Evolutionary conservation across 1,139 yeast species (phyloP).

Genomic region (Ogataea hybrid): DNA sequence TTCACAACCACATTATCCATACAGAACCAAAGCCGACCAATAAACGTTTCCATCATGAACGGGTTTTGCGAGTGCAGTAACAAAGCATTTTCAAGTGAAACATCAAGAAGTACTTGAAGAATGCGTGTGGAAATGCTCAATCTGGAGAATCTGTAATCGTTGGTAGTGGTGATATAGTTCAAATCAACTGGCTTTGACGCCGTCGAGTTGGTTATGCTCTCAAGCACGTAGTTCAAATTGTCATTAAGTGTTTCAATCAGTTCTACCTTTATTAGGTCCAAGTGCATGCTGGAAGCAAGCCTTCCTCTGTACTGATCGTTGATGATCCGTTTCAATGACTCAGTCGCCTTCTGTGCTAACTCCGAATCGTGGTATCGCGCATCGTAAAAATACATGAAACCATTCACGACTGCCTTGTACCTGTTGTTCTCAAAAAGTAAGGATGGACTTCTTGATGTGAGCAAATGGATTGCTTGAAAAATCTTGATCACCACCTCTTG

Average conservation of each 20-base stretch:
- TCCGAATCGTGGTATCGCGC: constrained; percentile 21
- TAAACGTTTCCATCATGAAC: constrained; percentile 24
- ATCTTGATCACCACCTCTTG: constrained; percentile 26
- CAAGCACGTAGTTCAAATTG: constrained; percentile 15
- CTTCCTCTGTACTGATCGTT: constrained; percentile 20
- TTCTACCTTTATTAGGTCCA: constrained; percentile 17
- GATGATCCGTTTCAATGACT: constrained; percentile 19
- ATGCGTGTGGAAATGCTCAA: constrained; percentile 28
- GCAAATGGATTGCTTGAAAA: constrained; percentile 24
- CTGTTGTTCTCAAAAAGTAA: constrained; percentile 25
- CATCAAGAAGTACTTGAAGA: constrained; percentile 27
- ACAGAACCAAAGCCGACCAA: constrained; percentile 32
- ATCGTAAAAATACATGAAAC: constrained; percentile 27
- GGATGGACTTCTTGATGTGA: constrained; percentile 25
- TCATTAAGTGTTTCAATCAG: constrained; percentile 22
- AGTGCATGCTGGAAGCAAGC: constrained; percentile 18
- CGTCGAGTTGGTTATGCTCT: constrained; percentile 18
- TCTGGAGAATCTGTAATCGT: constrained; percentile 24
- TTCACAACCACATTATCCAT: constrained; percentile 29
- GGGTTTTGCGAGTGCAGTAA: constrained; percentile 21
- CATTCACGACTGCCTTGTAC: constrained; percentile 20
- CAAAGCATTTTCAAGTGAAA: constrained; percentile 18
- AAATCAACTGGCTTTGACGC: constrained; percentile 13
- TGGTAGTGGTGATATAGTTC: constrained; percentile 12
- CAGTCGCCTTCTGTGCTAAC: constrained; percentile 22